phyloP scores from a whole-genome alignment of 257 asterid genomes.

The Striga asiatica region DNA sequence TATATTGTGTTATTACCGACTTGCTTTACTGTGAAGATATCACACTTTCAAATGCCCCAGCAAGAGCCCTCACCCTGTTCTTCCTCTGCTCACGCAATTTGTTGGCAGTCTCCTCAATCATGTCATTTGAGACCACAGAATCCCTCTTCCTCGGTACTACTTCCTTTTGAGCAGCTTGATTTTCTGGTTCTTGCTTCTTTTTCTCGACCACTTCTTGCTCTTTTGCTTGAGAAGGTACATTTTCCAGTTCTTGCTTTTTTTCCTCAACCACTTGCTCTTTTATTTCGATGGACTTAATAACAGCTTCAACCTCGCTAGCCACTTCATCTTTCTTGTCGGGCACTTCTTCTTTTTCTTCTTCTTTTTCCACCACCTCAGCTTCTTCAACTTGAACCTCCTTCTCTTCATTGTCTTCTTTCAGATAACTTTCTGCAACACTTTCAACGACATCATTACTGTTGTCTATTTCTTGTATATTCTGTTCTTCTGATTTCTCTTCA shows the following conservation, averaged over 20 bases:
- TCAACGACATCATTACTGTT: constrained; percentile 2
- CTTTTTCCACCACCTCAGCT: constrained; percentile 10
- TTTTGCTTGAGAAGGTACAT: constrained; percentile 14
- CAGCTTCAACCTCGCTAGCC: constrained; percentile 7
- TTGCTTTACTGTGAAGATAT: constrained; percentile 42
- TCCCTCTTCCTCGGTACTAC: constrained; percentile 25
- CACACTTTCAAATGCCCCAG: constrained; percentile 51
- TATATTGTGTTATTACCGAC: constrained; percentile 12
- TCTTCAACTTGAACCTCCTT: constrained; percentile 15
- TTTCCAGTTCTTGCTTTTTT: constrained; percentile 19
- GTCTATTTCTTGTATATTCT: not conserved
- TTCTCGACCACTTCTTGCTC: constrained; percentile 14
- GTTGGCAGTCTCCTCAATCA: constrained; percentile 44
- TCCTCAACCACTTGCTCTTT: constrained; percentile 16
- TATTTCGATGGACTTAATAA: constrained; percentile 16
- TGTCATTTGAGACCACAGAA: constrained; percentile 29
- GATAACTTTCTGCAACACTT: constrained; percentile 12
- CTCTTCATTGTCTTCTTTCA: constrained; percentile 18
- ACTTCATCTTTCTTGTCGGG: constrained; percentile 12
- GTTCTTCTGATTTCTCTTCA: constrained; percentile 21
- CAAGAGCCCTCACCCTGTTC: constrained; percentile 53
- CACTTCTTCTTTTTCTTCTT: constrained; percentile 5
- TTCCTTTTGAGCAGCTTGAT: constrained; percentile 15
- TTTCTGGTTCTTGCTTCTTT: constrained; percentile 19
- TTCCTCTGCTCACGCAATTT: constrained; percentile 39